Conservation (phyloP, 129 eudicot genomes). For the Heracleum sosnowskyi region DNA sequence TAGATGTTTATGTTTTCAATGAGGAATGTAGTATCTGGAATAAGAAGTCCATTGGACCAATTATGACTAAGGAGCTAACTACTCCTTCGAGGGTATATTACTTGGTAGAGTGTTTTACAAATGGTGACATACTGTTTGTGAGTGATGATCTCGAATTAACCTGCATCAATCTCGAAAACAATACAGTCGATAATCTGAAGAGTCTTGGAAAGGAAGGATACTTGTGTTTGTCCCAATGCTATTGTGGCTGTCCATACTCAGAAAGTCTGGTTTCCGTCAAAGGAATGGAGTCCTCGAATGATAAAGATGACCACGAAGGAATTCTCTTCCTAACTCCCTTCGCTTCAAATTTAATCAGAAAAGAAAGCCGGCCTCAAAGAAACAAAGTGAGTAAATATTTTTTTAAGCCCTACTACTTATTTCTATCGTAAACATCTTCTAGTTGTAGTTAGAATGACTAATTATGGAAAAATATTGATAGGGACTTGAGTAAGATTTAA, state of each 20-base stretch:
- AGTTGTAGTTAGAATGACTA: too few relatives aligned
- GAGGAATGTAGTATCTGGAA: neutral
- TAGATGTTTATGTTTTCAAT: neutral
- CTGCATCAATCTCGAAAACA: neutral
- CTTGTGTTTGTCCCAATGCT: neutral
- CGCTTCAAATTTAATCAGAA: neutral
- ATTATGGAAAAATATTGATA: too few relatives aligned
- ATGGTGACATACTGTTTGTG: neutral
- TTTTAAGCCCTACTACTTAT: neutral
- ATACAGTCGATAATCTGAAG: neutral
- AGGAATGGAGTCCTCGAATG: neutral
- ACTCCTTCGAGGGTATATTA: neutral
- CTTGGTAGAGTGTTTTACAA: neutral
- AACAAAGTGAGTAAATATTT: neutral
- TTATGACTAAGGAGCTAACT: neutral
- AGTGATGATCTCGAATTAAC: neutral
- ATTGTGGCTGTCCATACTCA: neutral
- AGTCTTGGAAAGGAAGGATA: neutral
- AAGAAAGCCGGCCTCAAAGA: neutral
- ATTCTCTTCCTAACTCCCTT: neutral
- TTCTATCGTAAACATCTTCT: neutral
- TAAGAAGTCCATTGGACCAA: neutral
- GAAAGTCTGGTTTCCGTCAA: neutral
- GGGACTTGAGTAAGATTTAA: too few relatives aligned
- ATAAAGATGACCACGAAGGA: neutral